Evolutionary conservation across 1,284 basidiomycete species (phyloP), one percentile per base, ranked within the genome.

Genomic region (Ustilago shanxiensis): DNA sequence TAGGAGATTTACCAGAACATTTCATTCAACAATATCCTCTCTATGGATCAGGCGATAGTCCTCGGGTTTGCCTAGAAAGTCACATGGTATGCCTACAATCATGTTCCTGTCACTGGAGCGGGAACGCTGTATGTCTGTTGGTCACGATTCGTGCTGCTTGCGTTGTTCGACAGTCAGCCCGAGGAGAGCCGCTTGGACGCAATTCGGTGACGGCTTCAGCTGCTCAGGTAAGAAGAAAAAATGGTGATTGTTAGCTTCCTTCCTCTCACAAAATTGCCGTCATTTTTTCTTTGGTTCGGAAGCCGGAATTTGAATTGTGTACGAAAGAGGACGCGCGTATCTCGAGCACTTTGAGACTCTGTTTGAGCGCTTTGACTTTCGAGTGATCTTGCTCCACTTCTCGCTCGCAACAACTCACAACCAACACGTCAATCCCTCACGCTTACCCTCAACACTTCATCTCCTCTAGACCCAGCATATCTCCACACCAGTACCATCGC

Each of bases 21-120:
- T 5, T 60, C 73, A 9, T 72, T 67, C 28, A 51, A 16, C 44
- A 76, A 76, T 53, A 68, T 76, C 18, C 14, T 76, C 5, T 57
- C 68, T 3, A 60, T 58, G 31, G 68, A 72, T 11, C 73, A 76
- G 20, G 73, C 73, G 11, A 24, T 58, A 10, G 33, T 60, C 0
- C 50, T 76, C 1, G 57, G 57, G 14, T 61, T 68, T 37, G 35
- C 45, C 5, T 62, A 33, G 28, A 41, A 44, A 11, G 41, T 16
- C 22, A 8, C 26, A 26, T 1, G 16, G n/a, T 7, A 22, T 50
- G 5, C 18, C 14, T 29, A 8, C 9, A 22, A 50, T 6, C 8
- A 20, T 4, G 9, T 35, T 22, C 18, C 18, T 11, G 20, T 24
- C 35, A 3, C 13, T 14, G 3, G 3, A 20, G 18, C 20, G 7